Conservation (phyloP, 495 filamentous ascomycete species). For the Aspergillus ostianus region DNA sequence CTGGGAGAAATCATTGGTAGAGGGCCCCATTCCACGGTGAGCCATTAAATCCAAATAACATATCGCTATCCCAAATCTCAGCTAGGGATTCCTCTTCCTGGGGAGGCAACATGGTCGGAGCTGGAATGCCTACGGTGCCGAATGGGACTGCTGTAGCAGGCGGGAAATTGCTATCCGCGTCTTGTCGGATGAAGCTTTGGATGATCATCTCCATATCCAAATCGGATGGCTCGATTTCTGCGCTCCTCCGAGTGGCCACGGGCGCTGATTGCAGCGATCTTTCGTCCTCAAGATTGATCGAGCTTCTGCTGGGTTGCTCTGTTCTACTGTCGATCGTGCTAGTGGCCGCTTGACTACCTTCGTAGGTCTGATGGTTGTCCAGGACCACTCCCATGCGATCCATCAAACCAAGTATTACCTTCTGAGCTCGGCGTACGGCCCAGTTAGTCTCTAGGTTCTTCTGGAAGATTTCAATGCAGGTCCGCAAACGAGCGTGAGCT, state of each 20-base stretch:
- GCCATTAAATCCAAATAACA: constrained; percentile 29
- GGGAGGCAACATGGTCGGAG: too few species aligned
- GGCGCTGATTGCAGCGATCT: background rate
- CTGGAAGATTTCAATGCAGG: constrained; percentile 28
- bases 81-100: background rate
- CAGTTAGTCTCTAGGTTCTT: constrained; percentile 33
- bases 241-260: background rate
- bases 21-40: constrained; percentile 18
- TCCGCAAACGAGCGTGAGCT: constrained; percentile 26
- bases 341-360: too few species aligned
- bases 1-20: too few species aligned
- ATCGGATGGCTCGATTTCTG: constrained; percentile 25
- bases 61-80: constrained; percentile 15
- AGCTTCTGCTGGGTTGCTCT: too few species aligned
- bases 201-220: constrained; percentile 34
- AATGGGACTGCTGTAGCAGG: background rate
- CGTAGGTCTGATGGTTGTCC: background rate
- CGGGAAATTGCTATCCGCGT: constrained; percentile 8
- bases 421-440: constrained; percentile 30
- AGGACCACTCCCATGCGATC: constrained; percentile 31
- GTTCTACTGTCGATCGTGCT: too few species aligned
- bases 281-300: background rate
- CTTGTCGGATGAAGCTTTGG: constrained; percentile 32
- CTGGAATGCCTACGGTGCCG: background rate
- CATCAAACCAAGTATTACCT: constrained; percentile 34